A percentile compares a stretch with the other conserved stretches of the same genome.
phyloP scores from a whole-genome alignment of 805 yeast genomes.

The Saccharomyces mikatae region DNA sequence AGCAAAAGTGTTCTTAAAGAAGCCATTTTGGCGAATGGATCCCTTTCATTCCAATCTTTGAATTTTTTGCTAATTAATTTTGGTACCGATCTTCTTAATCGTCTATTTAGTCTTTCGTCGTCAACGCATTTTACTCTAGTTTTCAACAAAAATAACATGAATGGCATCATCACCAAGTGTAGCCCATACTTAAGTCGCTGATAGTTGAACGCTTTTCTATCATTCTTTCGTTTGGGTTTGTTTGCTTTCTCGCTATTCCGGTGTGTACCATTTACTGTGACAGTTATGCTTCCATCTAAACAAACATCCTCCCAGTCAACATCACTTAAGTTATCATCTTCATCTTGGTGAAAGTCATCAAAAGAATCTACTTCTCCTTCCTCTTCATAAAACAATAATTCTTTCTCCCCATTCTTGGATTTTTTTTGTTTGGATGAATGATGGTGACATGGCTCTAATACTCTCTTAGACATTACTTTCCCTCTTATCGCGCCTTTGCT shows the following conservation, averaged over 20 bases:
- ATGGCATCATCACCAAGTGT: slow-evolving; percentile 17
- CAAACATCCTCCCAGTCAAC: slow-evolving; percentile 27
- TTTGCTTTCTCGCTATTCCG: not conserved
- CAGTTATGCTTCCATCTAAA: slow-evolving; percentile 4
- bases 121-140: slow-evolving; percentile 8
- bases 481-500: not conserved
- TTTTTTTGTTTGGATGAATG: not conserved
- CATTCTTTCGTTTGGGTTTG: not conserved
- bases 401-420: not conserved
- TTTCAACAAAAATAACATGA: slow-evolving; percentile 10
- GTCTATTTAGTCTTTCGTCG: slow-evolving; percentile 15
- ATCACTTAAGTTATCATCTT: slow-evolving; percentile 4
- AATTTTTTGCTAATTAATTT: slow-evolving; percentile 18
- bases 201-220: slow-evolving; percentile 3
- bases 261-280: not conserved
- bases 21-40: not conserved
- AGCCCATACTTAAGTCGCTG: slow-evolving; percentile 12
- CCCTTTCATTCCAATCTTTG: slow-evolving; percentile 2
- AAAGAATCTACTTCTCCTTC: not conserved
- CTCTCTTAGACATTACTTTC: not conserved
- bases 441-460: not conserved
- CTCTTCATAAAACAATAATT: not conserved
- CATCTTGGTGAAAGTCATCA: not conserved
- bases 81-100: slow-evolving; percentile 19
- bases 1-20: slow-evolving; percentile 13